Evolutionary conservation across 177 flowering plant species (phyloP).

Genomic region (Telopea speciosissima): DNA sequence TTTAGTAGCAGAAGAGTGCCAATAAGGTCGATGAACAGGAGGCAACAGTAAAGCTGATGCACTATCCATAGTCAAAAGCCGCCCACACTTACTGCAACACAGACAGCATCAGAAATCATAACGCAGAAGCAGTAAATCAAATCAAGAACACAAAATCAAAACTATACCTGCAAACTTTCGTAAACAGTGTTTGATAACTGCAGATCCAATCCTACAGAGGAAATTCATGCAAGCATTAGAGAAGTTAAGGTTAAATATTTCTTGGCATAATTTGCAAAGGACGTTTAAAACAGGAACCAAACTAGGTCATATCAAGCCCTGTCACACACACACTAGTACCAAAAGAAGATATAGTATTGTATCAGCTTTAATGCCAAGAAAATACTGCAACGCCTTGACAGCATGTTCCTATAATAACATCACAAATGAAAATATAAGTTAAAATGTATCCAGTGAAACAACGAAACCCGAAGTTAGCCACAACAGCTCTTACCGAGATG

Average conservation of each 20-base stretch:
- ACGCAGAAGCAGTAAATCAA: background rate
- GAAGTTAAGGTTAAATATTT: background rate
- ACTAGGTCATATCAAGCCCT: background rate
- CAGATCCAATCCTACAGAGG: constrained; percentile 71
- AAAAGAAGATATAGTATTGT: constrained; percentile 49
- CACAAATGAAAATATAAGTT: background rate
- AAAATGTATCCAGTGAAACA: background rate
- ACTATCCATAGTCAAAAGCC: constrained; percentile 61
- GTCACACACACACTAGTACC: constrained; percentile 34
- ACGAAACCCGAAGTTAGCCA: background rate
- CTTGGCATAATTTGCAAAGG: background rate
- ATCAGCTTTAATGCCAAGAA: constrained; percentile 47
- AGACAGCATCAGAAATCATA: background rate
- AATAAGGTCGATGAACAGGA: constrained; percentile 64
- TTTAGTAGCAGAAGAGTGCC: constrained; percentile 19
- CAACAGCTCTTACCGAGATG: constrained; percentile 51
- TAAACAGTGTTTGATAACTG: constrained; percentile 68
- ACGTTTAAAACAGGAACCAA: background rate
- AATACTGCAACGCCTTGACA: constrained; percentile 71
- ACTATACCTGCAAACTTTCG: constrained; percentile 64
- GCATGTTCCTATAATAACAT: constrained; percentile 69
- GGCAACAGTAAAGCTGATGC: constrained; percentile 60
- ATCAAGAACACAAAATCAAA: background rate
- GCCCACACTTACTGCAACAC: constrained; percentile 69
- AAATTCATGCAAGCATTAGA: constrained; percentile 5